Conservation (phyloP, 352 stramenopile genomes). For the Phytophthora tubulina region DNA sequence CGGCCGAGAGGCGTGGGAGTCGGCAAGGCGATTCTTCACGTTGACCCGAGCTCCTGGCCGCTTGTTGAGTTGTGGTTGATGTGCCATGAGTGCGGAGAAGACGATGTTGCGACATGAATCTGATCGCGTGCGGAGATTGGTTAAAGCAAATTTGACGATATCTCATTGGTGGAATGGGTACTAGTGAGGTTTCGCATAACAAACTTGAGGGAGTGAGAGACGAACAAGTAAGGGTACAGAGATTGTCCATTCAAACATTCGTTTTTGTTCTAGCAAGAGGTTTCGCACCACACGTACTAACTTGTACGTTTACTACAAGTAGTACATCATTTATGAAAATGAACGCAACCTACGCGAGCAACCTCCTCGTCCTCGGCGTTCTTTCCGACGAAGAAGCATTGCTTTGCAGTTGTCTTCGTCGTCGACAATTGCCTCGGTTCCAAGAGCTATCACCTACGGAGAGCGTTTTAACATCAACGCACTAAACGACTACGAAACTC, state of each 20-base stretch:
- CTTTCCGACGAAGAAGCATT: not conserved
- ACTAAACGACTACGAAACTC: not conserved
- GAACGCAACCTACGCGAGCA: too few species aligned
- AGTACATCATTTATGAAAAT: not conserved
- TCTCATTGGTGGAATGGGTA: constrained; percentile 22
- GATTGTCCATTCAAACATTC: not conserved
- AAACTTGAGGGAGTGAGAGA: not conserved
- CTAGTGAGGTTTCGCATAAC: not conserved
- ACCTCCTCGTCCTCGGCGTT: not conserved
- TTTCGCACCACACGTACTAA: too few species aligned
- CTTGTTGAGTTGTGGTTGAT: constrained; percentile 22
- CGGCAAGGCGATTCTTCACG: not conserved
- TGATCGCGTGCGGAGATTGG: constrained; percentile 9
- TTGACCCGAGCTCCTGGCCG: constrained; percentile 11
- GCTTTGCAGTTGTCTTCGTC: not conserved
- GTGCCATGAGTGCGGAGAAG: not conserved
- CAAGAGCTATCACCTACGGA: not conserved
- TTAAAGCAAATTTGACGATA: not conserved
- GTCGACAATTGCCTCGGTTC: not conserved
- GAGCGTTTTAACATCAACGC: not conserved
- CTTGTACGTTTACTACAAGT: too few species aligned
- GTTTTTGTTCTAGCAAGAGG: not conserved
- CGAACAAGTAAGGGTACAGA: not conserved
- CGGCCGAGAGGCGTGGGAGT: not conserved
- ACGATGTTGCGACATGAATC: constrained; percentile 7